Evolutionary conservation across 768 basidiomycete species (phyloP).

Genomic region (Lyophyllum decastes): DNA sequence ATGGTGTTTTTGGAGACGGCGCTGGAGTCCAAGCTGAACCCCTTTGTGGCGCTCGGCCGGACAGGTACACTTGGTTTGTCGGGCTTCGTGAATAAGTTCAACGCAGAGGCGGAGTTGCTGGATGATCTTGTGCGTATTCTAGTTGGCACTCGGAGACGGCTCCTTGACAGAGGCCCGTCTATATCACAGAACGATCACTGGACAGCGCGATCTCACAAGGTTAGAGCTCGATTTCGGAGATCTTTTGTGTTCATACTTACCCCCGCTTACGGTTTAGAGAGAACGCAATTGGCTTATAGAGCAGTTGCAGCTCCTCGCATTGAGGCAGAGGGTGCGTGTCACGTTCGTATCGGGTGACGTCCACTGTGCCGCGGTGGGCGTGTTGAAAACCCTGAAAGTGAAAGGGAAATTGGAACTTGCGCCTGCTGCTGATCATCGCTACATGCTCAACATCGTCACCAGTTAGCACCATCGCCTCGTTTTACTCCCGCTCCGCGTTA

Average conservation of each 20-base stretch:
- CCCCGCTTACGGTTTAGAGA: conserved; percentile 44
- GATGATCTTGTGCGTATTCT: conserved; percentile 74
- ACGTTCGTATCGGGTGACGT: conserved; percentile 92
- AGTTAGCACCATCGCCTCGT: conserved; percentile 45
- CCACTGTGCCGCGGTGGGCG: conserved; percentile 84
- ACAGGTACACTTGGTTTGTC: conserved; percentile 66
- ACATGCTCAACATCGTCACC: conserved; percentile 88
- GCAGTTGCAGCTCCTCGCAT: conserved; percentile 74
- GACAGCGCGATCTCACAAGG: conserved; percentile 83
- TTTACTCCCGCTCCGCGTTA: not conserved
- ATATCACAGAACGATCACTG: conserved; percentile 80
- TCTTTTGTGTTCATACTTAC: not conserved
- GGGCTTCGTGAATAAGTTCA: conserved; percentile 89
- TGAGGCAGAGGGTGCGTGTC: conserved; percentile 65
- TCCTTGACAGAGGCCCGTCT: not conserved
- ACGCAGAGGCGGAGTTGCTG: conserved; percentile 88
- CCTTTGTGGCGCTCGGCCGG: conserved; percentile 74
- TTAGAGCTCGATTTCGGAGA: conserved; percentile 19
- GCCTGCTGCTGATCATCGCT: conserved; percentile 70
- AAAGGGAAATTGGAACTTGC: conserved; percentile 50
- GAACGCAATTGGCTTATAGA: conserved; percentile 91
- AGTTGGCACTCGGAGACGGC: not conserved
- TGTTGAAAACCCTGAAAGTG: conserved; percentile 65
- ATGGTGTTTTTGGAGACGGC: conserved; percentile 86
- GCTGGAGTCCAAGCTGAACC: conserved; percentile 83